These are phyloP conservation scores for Nannochloropsis oceanica DNA, from an alignment of 108 stramenopile species.

Conservation along the genomic window DNA sequence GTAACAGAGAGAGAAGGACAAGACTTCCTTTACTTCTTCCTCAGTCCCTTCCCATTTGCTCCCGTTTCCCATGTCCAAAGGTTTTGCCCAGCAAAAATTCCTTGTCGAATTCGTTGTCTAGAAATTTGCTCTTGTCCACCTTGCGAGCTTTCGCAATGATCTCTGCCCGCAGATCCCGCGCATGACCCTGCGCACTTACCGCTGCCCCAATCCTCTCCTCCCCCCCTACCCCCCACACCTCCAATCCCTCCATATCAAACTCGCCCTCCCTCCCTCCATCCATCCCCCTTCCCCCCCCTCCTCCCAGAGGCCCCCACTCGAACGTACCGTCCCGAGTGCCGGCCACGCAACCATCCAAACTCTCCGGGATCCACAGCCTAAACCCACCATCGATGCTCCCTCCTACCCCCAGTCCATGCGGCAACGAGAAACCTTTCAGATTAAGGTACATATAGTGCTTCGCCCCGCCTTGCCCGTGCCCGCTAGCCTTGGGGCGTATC, in stretches of 20 bases:
- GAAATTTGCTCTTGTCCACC: slow-evolving; percentile 33
- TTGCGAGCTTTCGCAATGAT: not conserved
- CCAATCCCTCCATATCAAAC: not conserved
- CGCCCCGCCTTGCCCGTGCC: not conserved
- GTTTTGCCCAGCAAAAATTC: slow-evolving; percentile 34
- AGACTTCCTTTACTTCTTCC: no score
- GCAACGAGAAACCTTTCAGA: slow-evolving; percentile 27
- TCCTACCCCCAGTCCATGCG: slow-evolving; percentile 33
- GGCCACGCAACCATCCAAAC: slow-evolving; percentile 25
- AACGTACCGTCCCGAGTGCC: slow-evolving; percentile 24
- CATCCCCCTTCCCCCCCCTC: not conserved
- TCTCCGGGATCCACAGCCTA: slow-evolving; percentile 33
- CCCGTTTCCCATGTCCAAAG: not conserved
- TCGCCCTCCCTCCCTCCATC: not conserved
- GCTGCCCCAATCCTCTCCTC: not conserved
- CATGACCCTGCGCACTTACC: not conserved
- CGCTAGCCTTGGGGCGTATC: not conserved
- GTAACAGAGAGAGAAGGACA: no score
- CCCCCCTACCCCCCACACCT: slow-evolving; percentile 32
- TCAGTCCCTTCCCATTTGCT: no score
- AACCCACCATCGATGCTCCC: slow-evolving; percentile 22
- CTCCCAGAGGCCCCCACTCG: slow-evolving; percentile 15
- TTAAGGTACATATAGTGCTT: slow-evolving; percentile 21
- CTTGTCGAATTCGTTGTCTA: slow-evolving; percentile 28
- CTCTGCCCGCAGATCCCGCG: not conserved